Evolutionary conservation across 148 eudicot genomes (phyloP).

Genomic region (Fagopyrum homotropicum): DNA sequence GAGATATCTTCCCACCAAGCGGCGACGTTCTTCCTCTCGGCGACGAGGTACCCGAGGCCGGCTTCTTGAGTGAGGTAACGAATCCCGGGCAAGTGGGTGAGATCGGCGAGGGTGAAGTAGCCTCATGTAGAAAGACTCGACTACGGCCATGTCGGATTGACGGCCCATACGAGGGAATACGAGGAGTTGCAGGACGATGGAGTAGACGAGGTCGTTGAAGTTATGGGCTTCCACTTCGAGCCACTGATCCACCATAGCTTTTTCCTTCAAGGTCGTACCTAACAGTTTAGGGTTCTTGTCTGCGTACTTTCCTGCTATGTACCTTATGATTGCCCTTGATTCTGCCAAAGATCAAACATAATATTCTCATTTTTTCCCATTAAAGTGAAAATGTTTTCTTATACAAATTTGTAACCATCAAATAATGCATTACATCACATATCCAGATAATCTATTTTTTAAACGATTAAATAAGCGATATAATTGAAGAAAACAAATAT

Average conservation of each 20-base stretch:
- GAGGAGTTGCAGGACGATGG: conserved; percentile 44
- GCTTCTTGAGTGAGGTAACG: conserved; percentile 41
- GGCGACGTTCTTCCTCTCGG: conserved; percentile 31
- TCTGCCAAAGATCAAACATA: conserved; percentile 22
- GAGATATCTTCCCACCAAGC: conserved; percentile 30
- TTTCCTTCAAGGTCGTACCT: conserved; percentile 51
- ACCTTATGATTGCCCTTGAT: conserved; percentile 67
- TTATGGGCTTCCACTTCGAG: conserved; percentile 65
- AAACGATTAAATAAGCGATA: too few relatives aligned
- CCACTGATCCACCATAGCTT: conserved; percentile 68
- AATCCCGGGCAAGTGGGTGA: conserved; percentile 52
- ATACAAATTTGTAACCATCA: too few relatives aligned
- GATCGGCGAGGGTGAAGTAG: conserved; percentile 50
- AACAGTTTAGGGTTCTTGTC: conserved; percentile 29
- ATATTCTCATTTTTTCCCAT: too few relatives aligned
- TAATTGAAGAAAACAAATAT: too few relatives aligned
- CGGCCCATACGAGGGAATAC: conserved; percentile 49
- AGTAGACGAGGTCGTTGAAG: conserved; percentile 48
- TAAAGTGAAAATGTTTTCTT: too few relatives aligned
- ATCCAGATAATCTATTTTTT: too few relatives aligned
- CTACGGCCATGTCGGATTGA: conserved; percentile 30
- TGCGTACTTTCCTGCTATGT: conserved; percentile 49
- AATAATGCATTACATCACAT: too few relatives aligned
- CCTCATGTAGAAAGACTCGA: conserved; percentile 47
- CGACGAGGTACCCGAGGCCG: conserved; percentile 38